phyloP scores from a whole-genome alignment of 495 filamentous ascomycete genomes.

The Neurospora terricola region DNA sequence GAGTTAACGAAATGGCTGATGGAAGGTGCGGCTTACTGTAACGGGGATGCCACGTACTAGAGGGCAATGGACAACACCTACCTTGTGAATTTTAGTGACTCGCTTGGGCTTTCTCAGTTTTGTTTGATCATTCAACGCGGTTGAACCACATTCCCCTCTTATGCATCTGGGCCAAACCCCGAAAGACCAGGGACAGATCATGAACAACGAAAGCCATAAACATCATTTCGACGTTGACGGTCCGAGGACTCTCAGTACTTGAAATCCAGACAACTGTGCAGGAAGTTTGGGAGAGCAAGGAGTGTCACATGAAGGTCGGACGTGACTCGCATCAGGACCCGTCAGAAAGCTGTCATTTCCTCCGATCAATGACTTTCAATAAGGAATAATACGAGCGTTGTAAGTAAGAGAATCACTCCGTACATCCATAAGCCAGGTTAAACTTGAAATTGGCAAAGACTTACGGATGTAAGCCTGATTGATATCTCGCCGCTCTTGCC shows the following conservation, averaged over 20 bases:
- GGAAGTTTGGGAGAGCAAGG: too few relatives aligned
- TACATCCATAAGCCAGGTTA: neutral
- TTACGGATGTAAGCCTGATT: neutral
- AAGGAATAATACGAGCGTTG: too few relatives aligned
- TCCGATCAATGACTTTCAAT: too few relatives aligned
- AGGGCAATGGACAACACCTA: neutral
- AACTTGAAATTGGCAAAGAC: neutral
- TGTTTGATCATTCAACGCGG: neutral
- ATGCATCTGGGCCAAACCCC: neutral
- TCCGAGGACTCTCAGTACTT: neutral
- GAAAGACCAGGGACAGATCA: neutral
- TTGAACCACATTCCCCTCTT: neutral
- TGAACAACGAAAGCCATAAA: too few relatives aligned
- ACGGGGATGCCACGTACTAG: neutral
- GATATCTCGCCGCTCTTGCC: neutral
- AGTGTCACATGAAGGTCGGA: neutral
- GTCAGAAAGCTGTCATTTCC: neutral
- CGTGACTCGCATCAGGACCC: neutral
- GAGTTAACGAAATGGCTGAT: neutral
- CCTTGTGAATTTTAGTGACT: neutral
- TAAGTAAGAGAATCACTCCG: neutral
- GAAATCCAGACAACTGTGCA: neutral
- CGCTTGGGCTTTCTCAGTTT: neutral
- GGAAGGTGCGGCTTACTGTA: neutral
- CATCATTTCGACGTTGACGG: too few relatives aligned